Evolutionary conservation across 495 filamentous ascomycete genomes (phyloP), one percentile per base, ranked within the genome.

Genomic region (Aspergillus avenaceus): DNA sequence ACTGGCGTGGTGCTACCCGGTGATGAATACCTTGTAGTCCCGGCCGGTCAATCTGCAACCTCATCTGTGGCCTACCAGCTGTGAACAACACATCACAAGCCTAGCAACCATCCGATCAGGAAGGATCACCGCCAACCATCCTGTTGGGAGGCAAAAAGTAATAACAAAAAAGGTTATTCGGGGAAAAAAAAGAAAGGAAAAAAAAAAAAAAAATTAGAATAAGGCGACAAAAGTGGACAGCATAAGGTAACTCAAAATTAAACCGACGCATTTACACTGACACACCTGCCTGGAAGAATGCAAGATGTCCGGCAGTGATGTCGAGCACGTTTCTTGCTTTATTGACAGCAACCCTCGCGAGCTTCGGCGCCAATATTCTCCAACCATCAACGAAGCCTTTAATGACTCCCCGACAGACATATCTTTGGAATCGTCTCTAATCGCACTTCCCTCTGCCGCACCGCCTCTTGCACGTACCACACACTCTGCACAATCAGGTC

Each of bases 291-390:
- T 60, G 53, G 64, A 38, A 67, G 67, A 55, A 73, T 74, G 70
- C 71, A 72, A 70, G 57, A 76, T 76, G 73, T 67, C 73, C 65
- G 69, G 67, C 67, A 63, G 64, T 58, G 58, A 67, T 67, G 58
- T 66, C 62, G 65, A 74, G 51, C 69, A 71, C 59, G 61, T 60
- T 61, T 67, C 63, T 62, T 61, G 63, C 60, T 44, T 63, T 52
- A 63, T 64, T 58, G 60, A 67, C 54, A 40, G 46, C 54, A 60
- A 58, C 55, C 63, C 61, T 61, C 54, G 49, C 58, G 60, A 60
- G 56, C 59, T 71, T 64, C 60, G 64, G 62, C 67, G 64, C 58
- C 64, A 64, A 65, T 66, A 67, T 42, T 67, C 70, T 29, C 63
- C 62, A 37, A 49, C 41, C 45, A 60, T 64, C 42, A 50, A 59